Evolutionary conservation across 768 basidiomycete genomes (phyloP), one percentile per base, ranked within the genome.

Genomic region (Leccinum fibrillosum): DNA sequence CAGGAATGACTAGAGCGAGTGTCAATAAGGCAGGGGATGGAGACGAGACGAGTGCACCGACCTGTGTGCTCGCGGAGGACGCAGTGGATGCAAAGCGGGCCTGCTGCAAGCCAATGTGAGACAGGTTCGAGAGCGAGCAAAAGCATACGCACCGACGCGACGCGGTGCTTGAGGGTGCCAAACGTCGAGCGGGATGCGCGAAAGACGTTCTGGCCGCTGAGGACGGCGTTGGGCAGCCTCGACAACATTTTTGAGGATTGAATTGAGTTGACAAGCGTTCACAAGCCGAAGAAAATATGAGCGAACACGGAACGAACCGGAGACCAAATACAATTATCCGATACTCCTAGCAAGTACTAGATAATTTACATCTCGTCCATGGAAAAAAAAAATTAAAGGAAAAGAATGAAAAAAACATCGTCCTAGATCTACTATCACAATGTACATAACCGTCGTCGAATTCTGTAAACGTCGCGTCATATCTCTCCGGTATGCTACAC

Each of bases 211-310:
- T 80, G 81, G 71, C 78, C 82, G 75, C 79, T 85, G 73, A 89
- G 80, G 77, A 82, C 82, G 76, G 84, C 83, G 76, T 83, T 82
- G 72, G 87, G 85, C 77, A 90, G 82, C 86, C 86, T 90, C 75
- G 87, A 85, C 73, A 90, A 75, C 89, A 91, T 91, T 89, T 83
- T 86, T 77, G 72, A 72, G 75, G 71, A 73, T 73, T 80, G 74
- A 69, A 68, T 68, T 68, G 72, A 72, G 69, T 69, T 32, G 58
- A 71, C 72, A 65, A 49, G 52, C 56, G 78, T 32, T 80, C 78
- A 80, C 80, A 50, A 23, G 75, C 75, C 76, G 76, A 52, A 64
- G 64, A 75, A 42, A 78, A 75, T 60, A 55, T 58, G 50, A 26
- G 64, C 53, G 15, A 2, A 15, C 62, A 73, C 80, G 82, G 80